Evolutionary conservation across 2,329 filamentous ascomycete species (phyloP), one percentile per base, ranked within the genome.

Genomic region (Hypoxylon sp.): DNA sequence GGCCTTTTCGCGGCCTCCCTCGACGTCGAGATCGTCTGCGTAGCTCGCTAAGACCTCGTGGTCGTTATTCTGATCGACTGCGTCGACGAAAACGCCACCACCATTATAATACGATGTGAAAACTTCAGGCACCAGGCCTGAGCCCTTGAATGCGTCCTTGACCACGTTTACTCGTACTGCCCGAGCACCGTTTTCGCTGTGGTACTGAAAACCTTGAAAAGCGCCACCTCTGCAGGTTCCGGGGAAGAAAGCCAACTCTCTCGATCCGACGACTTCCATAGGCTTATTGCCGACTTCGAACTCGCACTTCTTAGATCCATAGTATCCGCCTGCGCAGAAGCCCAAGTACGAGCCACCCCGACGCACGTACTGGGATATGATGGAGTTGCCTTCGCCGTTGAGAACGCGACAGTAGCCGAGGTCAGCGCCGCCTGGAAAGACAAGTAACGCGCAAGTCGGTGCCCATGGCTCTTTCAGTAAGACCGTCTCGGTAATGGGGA

Each of bases 261-360:
- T 83, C 41, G 87, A 82, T 0, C 95, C 95, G 23, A 96, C 78
- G 2, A 99, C 94, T 71, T 96, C 91, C 77, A 98, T 83, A 1
- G 83, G 82, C 64, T 83, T 83, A 70, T 95, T 87, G 2, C 92
- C 92, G 10, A 95, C 88, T 76, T 98, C 94, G 63, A 98, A 99
- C 73, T 99, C 95, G 71, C 94, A 97, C 62, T 81, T 83, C 33
- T 82, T 80, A 64, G 83, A 87, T 18, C 89, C 95, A 69, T 97
- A 99, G 76, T 99, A 99, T 9, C 90, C 95, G 4, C 95, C 95
- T 2, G 95, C 95, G 72, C 95, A 99, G 68, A 99, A 88, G 0
- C 95, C 95, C 1, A 99, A 82, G 71, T 95, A 99, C 0, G 84
- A 81, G 13, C 95, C 95, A 23, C 95, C 95, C 24, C 85, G 83